Percentiles rank a stretch among this genome's conserved stretches.
phyloP scores from a whole-genome alignment of 805 yeast genomes.

The Wickerhamomyces chaumierensis region DNA sequence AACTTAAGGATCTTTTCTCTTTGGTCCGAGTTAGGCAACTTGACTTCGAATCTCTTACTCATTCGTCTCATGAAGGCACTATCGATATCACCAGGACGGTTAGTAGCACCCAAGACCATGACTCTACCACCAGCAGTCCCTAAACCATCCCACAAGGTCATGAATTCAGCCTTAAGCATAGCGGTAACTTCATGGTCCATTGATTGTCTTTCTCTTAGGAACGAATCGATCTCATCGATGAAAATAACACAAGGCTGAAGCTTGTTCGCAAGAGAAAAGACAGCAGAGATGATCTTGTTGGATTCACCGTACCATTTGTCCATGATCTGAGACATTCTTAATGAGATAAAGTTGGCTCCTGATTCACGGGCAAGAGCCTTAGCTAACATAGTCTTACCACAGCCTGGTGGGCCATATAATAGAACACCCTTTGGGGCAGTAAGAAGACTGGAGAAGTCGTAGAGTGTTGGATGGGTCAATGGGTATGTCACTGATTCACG shows the following conservation, averaged over 20 bases:
- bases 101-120: slow-evolving; percentile 89
- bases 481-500: slow-evolving; percentile 87
- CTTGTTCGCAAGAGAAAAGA: slow-evolving; percentile 80
- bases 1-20: slow-evolving; percentile 61
- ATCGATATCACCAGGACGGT: slow-evolving; percentile 85
- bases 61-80: slow-evolving; percentile 84
- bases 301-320: slow-evolving; percentile 98
- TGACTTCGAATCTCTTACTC: slow-evolving; percentile 81
- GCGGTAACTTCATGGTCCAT: slow-evolving; percentile 94
- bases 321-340: slow-evolving; percentile 88
- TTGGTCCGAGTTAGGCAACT: slow-evolving; percentile 58
- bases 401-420: slow-evolving; percentile 93
- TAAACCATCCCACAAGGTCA: slow-evolving; percentile 96
- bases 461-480: slow-evolving; percentile 63
- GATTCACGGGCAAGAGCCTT: slow-evolving; percentile 89
- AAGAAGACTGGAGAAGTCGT: slow-evolving; percentile 58
- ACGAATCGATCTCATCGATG: slow-evolving; percentile 94
- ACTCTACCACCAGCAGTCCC: slow-evolving; percentile 58
- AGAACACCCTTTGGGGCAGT: slow-evolving; percentile 93
- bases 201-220: slow-evolving; percentile 73
- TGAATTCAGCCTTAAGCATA: slow-evolving; percentile 88
- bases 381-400: slow-evolving; percentile 96
- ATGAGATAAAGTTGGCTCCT: slow-evolving; percentile 82
- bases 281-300: slow-evolving; percentile 86
- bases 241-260: slow-evolving; percentile 91